These are phyloP conservation scores for Floccularia luteovirens DNA, from an alignment of 768 basidiomycete species.

Conservation along the genomic window DNA sequence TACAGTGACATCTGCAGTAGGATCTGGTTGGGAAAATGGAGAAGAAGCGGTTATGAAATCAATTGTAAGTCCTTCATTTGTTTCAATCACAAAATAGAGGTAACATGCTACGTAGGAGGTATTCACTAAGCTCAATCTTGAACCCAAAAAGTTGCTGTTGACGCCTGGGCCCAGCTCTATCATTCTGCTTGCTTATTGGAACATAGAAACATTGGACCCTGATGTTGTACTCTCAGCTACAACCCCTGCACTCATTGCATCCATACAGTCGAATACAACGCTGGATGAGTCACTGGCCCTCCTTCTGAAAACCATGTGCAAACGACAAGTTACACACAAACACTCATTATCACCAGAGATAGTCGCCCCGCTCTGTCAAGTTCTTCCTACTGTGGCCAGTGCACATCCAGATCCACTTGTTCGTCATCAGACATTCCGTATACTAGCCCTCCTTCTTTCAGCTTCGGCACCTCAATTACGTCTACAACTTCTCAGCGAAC, in stretches of 20 bases:
- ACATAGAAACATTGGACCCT: constrained; percentile 8
- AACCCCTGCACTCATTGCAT: constrained; percentile 35
- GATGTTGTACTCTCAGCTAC: constrained; percentile 20
- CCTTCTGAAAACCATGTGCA: constrained; percentile 31
- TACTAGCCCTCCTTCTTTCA: constrained; percentile 46
- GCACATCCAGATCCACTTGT: constrained; percentile 50
- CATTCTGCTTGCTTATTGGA: constrained; percentile 28
- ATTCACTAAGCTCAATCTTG: constrained; percentile 24
- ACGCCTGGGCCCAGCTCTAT: constrained; percentile 23
- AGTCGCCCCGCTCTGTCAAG: constrained; percentile 35
- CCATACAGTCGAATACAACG: constrained; percentile 43
- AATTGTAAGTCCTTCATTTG: constrained; percentile 25
- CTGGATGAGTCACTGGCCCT: constrained; percentile 58
- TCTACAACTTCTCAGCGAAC: constrained; percentile 46
- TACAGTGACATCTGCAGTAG: constrained; percentile 21
- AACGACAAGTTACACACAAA: constrained; percentile 8
- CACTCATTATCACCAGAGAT: constrained; percentile 33
- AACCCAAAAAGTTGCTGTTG: constrained; percentile 6
- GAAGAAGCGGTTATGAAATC: constrained; percentile 24
- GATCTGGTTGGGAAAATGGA: constrained; percentile 31
- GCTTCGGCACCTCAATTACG: constrained; percentile 38
- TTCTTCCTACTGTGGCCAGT: constrained; percentile 52
- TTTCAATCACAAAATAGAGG: too few species aligned
- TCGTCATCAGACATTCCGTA: constrained; percentile 55
- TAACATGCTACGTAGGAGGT: constrained; percentile 24